Evolutionary conservation across 768 basidiomycete species (phyloP).

Genomic region (Gloeophyllum trabeum): DNA sequence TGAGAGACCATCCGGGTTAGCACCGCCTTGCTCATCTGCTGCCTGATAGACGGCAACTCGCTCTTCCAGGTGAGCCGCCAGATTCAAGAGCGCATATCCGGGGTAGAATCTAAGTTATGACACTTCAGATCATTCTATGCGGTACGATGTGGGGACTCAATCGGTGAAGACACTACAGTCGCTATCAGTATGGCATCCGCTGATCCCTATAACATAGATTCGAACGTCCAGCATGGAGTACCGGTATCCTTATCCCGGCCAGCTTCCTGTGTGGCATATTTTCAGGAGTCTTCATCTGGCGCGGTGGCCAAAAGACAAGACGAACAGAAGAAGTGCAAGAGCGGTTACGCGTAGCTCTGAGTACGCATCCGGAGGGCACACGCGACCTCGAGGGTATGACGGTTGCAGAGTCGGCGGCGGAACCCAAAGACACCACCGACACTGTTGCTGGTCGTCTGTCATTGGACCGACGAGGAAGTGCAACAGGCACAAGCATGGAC

Average conservation of each 20-base stretch:
- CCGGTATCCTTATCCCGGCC: slow-evolving; percentile 56
- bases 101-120: slow-evolving; percentile 3
- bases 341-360: slow-evolving; percentile 36
- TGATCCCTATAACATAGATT: slow-evolving; percentile 25
- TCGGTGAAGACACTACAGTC: slow-evolving; percentile 24
- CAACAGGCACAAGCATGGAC: neutral
- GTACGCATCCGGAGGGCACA: slow-evolving; percentile 14
- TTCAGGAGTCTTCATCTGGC: slow-evolving; percentile 65
- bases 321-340: slow-evolving; percentile 54
- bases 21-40: slow-evolving; percentile 61
- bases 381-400: neutral
- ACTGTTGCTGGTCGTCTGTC: neutral
- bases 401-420: neutral
- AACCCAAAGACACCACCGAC: neutral
- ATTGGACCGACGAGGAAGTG: neutral
- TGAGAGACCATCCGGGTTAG: no score
- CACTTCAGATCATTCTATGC: slow-evolving; percentile 45
- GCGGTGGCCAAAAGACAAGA: slow-evolving; percentile 59
- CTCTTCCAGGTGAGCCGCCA: slow-evolving; percentile 59
- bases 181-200: neutral
- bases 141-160: slow-evolving; percentile 77
- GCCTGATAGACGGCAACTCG: slow-evolving; percentile 67
- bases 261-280: slow-evolving; percentile 71
- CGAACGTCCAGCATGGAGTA: slow-evolving; percentile 58
- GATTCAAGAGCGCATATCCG: slow-evolving; percentile 2